Conservation (phyloP, 2,329 filamentous ascomycete genomes). For the Alternaria burnsii region DNA sequence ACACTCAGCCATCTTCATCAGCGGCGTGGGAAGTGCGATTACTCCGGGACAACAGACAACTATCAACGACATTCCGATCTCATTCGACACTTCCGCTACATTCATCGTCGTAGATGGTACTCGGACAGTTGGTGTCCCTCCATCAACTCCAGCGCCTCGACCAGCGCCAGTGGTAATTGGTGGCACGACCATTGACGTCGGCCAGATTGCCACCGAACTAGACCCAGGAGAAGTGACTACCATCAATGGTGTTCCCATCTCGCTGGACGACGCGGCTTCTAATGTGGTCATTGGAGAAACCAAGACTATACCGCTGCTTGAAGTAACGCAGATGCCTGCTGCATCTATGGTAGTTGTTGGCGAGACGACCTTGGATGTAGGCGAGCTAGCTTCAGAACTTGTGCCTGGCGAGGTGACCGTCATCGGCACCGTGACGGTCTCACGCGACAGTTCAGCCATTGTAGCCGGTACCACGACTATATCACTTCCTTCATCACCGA, state of each 20-base stretch:
- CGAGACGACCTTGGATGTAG: not conserved
- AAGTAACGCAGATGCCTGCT: fast-evolving
- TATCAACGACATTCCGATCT: not conserved
- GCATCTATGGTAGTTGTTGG: not conserved
- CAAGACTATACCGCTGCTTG: not conserved
- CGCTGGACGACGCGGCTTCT: not conserved
- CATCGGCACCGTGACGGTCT: not conserved
- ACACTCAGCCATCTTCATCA: not conserved
- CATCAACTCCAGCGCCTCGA: not conserved
- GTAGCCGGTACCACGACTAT: not conserved
- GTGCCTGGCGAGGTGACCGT: not conserved
- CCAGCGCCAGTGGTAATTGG: not conserved
- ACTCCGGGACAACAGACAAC: slow-evolving; percentile 1
- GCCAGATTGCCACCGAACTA: not conserved
- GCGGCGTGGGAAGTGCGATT: not conserved
- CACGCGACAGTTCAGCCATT: not conserved
- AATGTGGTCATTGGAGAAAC: not conserved
- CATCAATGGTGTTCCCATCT: not conserved
- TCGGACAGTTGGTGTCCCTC: not conserved
- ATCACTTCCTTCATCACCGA: not conserved
- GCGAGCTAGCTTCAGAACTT: not conserved
- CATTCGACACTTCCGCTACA: not conserved
- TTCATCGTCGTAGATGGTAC: not conserved
- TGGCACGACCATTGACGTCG: not conserved
- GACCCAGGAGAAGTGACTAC: not conserved